Evolutionary conservation across 768 basidiomycete species (phyloP).

Genomic region (Mycena galericulata): DNA sequence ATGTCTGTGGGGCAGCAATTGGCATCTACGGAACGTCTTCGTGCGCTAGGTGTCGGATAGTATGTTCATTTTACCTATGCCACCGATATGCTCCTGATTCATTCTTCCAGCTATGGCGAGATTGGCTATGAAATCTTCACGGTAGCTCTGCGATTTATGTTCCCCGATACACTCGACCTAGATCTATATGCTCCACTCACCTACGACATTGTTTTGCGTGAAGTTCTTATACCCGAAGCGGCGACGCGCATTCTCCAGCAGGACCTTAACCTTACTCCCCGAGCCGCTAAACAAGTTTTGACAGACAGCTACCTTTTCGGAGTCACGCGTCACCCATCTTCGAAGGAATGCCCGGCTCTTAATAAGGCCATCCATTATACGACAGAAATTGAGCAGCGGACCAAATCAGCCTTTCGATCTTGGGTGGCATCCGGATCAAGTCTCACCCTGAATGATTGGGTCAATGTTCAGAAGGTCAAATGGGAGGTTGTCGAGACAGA

Average conservation of each 20-base stretch:
- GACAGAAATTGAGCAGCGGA: too few relatives aligned
- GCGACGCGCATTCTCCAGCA: background rate
- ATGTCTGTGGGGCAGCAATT: background rate
- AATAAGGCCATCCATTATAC: too few relatives aligned
- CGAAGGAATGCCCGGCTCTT: too few relatives aligned
- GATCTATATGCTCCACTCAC: background rate
- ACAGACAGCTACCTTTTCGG: background rate
- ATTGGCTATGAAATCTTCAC: background rate
- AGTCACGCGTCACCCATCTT: background rate
- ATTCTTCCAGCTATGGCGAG: conserved; percentile 18
- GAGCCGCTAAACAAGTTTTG: background rate
- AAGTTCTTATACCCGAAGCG: conserved; percentile 14
- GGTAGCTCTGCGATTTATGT: conserved; percentile 1
- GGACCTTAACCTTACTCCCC: background rate
- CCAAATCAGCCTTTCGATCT: too few relatives aligned
- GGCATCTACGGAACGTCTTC: background rate
- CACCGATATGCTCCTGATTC: background rate
- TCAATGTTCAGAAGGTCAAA: too few relatives aligned
- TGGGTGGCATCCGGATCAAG: too few relatives aligned
- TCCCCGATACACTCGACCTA: background rate
- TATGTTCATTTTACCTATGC: background rate
- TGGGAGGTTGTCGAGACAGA: too few relatives aligned
- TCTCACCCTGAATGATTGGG: too few relatives aligned
- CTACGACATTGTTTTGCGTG: background rate
- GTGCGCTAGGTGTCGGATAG: conserved; percentile 5